A percentile compares a stretch with the other conserved stretches of the same genome.
Evolutionary conservation across 306 rosid genomes (phyloP).

Genomic region (Psophocarpus tetragonolobus): DNA sequence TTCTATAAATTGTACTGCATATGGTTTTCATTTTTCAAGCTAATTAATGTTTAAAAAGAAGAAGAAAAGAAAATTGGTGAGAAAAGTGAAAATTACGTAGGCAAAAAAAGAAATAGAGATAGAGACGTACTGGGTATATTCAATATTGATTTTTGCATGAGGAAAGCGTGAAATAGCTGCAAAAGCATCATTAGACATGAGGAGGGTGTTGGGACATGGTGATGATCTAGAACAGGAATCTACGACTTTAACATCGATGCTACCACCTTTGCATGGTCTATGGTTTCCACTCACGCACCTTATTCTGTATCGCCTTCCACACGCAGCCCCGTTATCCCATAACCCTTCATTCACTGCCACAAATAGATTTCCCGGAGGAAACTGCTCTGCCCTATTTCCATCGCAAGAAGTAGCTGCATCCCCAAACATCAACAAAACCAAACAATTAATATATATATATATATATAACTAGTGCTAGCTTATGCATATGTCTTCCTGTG

Average conservation of each 20-base stretch:
- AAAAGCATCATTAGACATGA: conserved; percentile 58
- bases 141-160: conserved; percentile 53
- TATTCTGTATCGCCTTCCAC: conserved; percentile 71
- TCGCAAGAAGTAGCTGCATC: conserved; percentile 59
- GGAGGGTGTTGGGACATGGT: conserved; percentile 53
- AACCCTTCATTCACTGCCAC: conserved; percentile 67
- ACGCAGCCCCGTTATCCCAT: conserved; percentile 82
- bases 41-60: no score
- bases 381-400: conserved; percentile 44
- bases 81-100: not conserved
- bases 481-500: no score
- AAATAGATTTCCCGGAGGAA: conserved; percentile 54
- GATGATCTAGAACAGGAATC: conserved; percentile 46
- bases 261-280: conserved; percentile 63
- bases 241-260: conserved; percentile 64
- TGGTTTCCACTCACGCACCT: conserved; percentile 66
- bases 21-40: not conserved
- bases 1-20: not conserved
- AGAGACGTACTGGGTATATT: conserved; percentile 53
- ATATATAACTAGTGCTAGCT: no score
- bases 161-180: conserved; percentile 51
- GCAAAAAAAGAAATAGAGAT: not conserved
- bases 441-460: not conserved
- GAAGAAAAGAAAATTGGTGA: not conserved
- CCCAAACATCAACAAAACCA: not conserved